Evolutionary conservation across 1,139 yeast genomes (phyloP).

Genomic region (Candida sp.): DNA sequence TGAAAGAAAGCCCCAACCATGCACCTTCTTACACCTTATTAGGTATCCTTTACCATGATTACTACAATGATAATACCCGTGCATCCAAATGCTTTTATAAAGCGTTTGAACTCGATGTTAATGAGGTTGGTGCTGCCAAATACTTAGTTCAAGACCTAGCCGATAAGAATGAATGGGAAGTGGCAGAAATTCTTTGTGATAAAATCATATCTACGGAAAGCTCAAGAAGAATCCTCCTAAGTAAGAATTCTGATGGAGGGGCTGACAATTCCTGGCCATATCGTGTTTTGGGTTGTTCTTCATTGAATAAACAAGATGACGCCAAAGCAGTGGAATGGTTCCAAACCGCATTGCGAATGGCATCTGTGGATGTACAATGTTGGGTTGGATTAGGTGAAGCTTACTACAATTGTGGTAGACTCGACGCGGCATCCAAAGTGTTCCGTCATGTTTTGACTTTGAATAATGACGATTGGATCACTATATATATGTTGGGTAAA

Average conservation of each 20-base stretch:
- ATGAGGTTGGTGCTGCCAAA: constrained; percentile 73
- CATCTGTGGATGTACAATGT: constrained; percentile 65
- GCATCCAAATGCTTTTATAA: constrained; percentile 87
- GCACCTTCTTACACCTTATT: constrained; percentile 80
- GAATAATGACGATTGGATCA: constrained; percentile 48
- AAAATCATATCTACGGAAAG: constrained; percentile 61
- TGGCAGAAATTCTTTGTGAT: constrained; percentile 73
- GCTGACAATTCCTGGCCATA: constrained; percentile 66
- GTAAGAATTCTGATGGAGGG: constrained; percentile 22
- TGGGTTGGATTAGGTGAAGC: constrained; percentile 98
- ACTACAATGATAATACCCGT: constrained; percentile 56
- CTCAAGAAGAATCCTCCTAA: constrained; percentile 48
- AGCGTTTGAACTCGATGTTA: constrained; percentile 84
- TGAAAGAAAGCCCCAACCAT: constrained; percentile 59
- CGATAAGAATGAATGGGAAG: constrained; percentile 70
- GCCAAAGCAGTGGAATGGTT: constrained; percentile 85
- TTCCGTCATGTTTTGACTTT: constrained; percentile 61
- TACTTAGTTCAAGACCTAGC: constrained; percentile 70
- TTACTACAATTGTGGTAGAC: constrained; percentile 77
- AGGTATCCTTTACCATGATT: constrained; percentile 65
- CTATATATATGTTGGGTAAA: constrained; percentile 64
- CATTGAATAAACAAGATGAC: constrained; percentile 69
- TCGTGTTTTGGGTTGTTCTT: constrained; percentile 77
- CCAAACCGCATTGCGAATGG: constrained; percentile 76
- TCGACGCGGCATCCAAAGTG: constrained; percentile 84